Percentiles rank a stretch among this genome's conserved stretches.
phyloP scores from a whole-genome alignment of 148 eudicot species.

The Fallopia convolvulus region DNA sequence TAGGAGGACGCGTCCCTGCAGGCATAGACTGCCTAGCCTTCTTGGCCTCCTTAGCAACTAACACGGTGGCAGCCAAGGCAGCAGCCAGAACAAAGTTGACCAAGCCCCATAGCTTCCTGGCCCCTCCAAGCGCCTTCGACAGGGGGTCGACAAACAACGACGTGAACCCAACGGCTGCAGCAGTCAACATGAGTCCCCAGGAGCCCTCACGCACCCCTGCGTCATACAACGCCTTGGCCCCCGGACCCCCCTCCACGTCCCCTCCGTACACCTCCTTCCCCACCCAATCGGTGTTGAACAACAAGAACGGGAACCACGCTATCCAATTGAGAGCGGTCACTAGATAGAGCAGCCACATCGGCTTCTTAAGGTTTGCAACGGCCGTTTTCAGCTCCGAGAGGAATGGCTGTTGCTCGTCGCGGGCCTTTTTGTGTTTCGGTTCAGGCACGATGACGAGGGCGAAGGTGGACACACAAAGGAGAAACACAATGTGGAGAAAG shows the following conservation, averaged over 20 bases:
- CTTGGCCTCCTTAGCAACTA: background rate
- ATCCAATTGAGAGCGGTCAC: background rate
- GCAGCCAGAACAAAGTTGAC: background rate
- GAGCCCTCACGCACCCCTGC: background rate
- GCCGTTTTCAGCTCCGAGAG: background rate
- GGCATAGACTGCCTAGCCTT: background rate
- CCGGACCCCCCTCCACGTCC: background rate
- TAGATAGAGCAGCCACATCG: background rate
- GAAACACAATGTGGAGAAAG: background rate
- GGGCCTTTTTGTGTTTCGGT: background rate
- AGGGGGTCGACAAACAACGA: background rate
- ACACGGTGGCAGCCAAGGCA: background rate
- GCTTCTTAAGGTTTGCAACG: background rate
- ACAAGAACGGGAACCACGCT: background rate
- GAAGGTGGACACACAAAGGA: background rate
- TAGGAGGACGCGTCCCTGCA: background rate
- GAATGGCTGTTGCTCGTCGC: background rate
- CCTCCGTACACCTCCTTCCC: background rate
- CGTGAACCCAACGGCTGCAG: background rate
- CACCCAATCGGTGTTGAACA: background rate
- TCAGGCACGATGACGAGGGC: background rate
- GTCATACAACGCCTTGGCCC: background rate
- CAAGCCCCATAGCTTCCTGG: background rate
- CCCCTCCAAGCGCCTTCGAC: background rate
- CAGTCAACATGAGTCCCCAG: background rate